Conservation (phyloP, 768 basidiomycete genomes). For the Gymnopilus junonius region DNA sequence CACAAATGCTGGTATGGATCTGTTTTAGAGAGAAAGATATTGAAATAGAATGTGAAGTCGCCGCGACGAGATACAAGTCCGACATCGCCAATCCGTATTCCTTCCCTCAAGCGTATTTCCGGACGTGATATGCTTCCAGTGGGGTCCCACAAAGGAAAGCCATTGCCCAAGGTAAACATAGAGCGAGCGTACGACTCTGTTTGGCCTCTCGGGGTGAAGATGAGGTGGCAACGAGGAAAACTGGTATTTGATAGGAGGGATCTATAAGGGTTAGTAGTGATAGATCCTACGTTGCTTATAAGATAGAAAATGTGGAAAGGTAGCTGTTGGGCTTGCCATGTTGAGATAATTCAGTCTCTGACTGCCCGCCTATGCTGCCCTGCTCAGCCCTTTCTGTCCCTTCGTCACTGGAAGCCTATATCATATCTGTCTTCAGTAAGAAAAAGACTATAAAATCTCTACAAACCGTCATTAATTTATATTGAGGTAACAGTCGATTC, state of each 20-base stretch:
- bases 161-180: slow-evolving; percentile 7
- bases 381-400: neutral
- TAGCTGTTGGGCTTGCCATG: too few relatives aligned
- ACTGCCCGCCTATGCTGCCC: neutral
- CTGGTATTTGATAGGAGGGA: neutral
- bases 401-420: too few relatives aligned
- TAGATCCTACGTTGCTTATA: neutral
- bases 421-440: too few relatives aligned
- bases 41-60: slow-evolving; percentile 15
- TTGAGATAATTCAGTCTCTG: neutral
- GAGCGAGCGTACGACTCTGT: neutral
- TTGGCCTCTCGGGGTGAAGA: neutral
- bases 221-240: neutral
- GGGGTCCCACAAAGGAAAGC: slow-evolving; percentile 4
- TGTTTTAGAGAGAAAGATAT: slow-evolving; percentile 6
- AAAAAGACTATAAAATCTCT: too few relatives aligned
- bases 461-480: too few relatives aligned
- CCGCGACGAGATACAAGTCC: slow-evolving; percentile 8
- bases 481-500: too few relatives aligned
- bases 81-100: slow-evolving; percentile 18
- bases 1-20: neutral
- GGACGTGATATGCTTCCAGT: neutral
- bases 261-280: neutral
- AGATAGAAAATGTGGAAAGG: neutral
- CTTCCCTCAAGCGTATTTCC: neutral